Conservation (phyloP, 1,284 basidiomycete species). For the Malassezia restricta region DNA sequence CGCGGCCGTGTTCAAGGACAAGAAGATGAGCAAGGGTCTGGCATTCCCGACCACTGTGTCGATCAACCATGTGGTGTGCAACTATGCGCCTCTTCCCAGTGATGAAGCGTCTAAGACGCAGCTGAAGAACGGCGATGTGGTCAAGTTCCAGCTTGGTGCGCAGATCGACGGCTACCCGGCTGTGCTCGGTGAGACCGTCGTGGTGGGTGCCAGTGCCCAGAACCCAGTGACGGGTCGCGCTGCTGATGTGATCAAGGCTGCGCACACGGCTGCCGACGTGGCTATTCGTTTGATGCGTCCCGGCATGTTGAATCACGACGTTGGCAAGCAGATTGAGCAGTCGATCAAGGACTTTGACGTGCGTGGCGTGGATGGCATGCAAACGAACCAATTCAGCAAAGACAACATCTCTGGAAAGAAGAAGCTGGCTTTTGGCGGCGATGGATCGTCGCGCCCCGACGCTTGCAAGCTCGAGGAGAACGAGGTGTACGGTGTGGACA, state of each 20-base stretch:
- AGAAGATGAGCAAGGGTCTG: constrained; percentile 68
- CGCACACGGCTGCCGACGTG: constrained; percentile 79
- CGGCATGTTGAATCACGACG: constrained; percentile 85
- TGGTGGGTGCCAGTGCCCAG: constrained; percentile 58
- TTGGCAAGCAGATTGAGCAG: constrained; percentile 74
- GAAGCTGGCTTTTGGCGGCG: constrained; percentile 35
- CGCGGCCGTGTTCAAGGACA: constrained; percentile 66
- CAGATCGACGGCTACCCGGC: constrained; percentile 87
- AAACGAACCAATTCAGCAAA: constrained; percentile 86
- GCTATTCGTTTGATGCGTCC: constrained; percentile 52
- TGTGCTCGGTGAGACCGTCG: constrained; percentile 66
- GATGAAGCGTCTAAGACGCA: constrained; percentile 51
- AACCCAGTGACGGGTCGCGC: constrained; percentile 68
- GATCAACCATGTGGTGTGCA: constrained; percentile 61
- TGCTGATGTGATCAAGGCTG: constrained; percentile 84
- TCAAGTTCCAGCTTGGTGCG: constrained; percentile 87
- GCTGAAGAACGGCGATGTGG: constrained; percentile 78
- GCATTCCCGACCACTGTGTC: constrained; percentile 89
- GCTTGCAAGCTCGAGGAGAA: constrained; percentile 55
- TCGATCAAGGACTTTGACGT: constrained; percentile 49
- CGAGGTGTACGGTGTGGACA: constrained; percentile 91
- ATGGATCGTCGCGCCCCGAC: constrained; percentile 31
- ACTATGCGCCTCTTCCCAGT: constrained; percentile 53
- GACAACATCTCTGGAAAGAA: constrained; percentile 59
- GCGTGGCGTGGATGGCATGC: constrained; percentile 52